Conservation (phyloP, 1,284 basidiomycete species). For the Sutorius eximius region DNA sequence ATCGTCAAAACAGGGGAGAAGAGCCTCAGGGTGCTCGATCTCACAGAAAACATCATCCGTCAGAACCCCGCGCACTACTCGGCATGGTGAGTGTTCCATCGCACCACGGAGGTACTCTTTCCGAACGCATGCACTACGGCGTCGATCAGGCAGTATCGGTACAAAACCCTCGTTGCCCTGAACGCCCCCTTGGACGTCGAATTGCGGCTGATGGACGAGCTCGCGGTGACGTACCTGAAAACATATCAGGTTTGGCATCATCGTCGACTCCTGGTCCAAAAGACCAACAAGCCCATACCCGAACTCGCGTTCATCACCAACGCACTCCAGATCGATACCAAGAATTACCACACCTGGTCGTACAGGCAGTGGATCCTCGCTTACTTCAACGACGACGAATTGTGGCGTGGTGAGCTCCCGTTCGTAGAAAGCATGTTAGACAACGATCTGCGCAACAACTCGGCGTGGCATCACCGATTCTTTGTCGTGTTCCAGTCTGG, state of each 20-base stretch:
- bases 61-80: constrained; percentile 93
- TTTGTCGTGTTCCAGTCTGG: constrained; percentile 84
- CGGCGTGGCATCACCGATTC: constrained; percentile 98
- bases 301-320: constrained; percentile 81
- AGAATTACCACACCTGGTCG: constrained; percentile 97
- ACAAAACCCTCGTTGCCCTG: constrained; percentile 75
- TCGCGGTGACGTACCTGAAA: constrained; percentile 82
- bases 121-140: neutral
- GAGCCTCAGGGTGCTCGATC: constrained; percentile 74
- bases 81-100: constrained; percentile 67
- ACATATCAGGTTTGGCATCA: constrained; percentile 99
- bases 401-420: constrained; percentile 79
- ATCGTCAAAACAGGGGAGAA: constrained; percentile 75
- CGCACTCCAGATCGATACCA: constrained; percentile 72
- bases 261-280: constrained; percentile 76
- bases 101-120: constrained; percentile 1
- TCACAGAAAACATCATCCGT: constrained; percentile 84
- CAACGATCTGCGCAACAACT: constrained; percentile 91
- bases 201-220: constrained; percentile 79
- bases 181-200: constrained; percentile 70
- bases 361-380: constrained; percentile 90
- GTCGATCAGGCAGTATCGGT: constrained; percentile 82
- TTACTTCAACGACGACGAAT: constrained; percentile 67
- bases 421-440: constrained; percentile 78
- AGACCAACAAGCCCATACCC: constrained; percentile 49